Percentiles rank a stretch among this genome's conserved stretches.
Conservation (phyloP, 305 asterid genomes). For the Solanum hybrid region DNA sequence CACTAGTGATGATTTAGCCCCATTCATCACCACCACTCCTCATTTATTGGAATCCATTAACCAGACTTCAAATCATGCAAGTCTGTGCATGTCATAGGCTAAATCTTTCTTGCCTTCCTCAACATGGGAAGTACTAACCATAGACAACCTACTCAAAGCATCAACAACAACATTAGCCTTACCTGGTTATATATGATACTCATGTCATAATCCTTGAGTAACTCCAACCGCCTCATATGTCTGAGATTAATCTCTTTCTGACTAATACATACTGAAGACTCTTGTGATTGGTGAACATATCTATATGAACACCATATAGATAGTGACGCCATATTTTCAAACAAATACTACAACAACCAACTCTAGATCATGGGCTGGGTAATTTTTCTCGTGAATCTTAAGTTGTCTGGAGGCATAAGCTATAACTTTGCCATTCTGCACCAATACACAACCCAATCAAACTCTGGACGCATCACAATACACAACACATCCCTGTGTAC, state of each 20-base stretch:
- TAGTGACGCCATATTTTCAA: neutral
- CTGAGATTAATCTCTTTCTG: too few relatives aligned
- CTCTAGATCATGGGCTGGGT: neutral
- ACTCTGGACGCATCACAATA: neutral
- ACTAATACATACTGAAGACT: neutral
- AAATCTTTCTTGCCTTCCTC: neutral
- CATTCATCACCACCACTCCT: neutral
- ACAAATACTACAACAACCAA: neutral
- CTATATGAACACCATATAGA: neutral
- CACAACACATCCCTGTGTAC: neutral
- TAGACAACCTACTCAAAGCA: neutral
- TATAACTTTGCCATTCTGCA: neutral
- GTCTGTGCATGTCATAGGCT: neutral
- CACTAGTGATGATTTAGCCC: neutral
- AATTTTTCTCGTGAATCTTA: neutral
- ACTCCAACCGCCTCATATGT: neutral
- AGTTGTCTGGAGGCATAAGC: neutral
- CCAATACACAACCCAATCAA: neutral
- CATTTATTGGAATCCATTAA: too few relatives aligned
- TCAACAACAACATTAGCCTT: neutral
- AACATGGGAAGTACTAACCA: neutral
- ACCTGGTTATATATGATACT: neutral
- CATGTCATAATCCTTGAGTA: neutral
- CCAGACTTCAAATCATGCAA: neutral
- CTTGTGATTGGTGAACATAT: neutral